Evolutionary conservation across 257 asterid species (phyloP), one percentile per base, ranked within the genome.

Genomic region (Ajuga chamaepitys): DNA sequence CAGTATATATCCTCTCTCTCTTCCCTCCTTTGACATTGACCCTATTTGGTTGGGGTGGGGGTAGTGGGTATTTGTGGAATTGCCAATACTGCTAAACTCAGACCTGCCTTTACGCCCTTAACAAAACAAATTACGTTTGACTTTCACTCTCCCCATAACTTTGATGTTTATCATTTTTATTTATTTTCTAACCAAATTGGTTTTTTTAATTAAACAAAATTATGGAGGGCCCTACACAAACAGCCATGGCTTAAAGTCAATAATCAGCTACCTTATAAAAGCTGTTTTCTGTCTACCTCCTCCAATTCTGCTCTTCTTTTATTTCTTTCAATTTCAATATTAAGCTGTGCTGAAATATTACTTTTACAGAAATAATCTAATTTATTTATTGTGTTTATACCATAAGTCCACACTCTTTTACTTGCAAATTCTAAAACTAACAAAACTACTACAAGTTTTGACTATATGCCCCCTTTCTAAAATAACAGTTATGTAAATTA

Each of bases 51-150:
- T 30, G 22, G 51, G 44, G 32, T 25, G n/a, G 37, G 5, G 17
- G 50, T 25, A 45, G 59, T n/a, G 59, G 78, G 66, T 74, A 65
- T 58, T 52, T 48, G 78, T 66, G 72, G 68, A 68, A 51, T 68
- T 46, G 67, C 72, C 42, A 46, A 61, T 58, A 6, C 26, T 35
- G 38, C 62, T 47, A 46, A 14, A 25, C 51, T 17, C 59, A 34
- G 57, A 26, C 54, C 41, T 9, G 51, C 47, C 62, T 73, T 62
- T 68, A 38, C 13, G 64, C 59, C 42, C 44, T 46, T 67, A 7
- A 35, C 30, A 42, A 71, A n/a, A 46, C 6, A 28, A 48, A 55
- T 70, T 74, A 74, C 75, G 75, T 88, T 78, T 88, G 96, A 86
- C 95, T 84, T 88, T 75, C 68, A 74, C 74, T 69, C 44, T 32